Base-by-base conservation (phyloP, 495 filamentous ascomycete genomes). In the Cercophora scortea region DNA sequence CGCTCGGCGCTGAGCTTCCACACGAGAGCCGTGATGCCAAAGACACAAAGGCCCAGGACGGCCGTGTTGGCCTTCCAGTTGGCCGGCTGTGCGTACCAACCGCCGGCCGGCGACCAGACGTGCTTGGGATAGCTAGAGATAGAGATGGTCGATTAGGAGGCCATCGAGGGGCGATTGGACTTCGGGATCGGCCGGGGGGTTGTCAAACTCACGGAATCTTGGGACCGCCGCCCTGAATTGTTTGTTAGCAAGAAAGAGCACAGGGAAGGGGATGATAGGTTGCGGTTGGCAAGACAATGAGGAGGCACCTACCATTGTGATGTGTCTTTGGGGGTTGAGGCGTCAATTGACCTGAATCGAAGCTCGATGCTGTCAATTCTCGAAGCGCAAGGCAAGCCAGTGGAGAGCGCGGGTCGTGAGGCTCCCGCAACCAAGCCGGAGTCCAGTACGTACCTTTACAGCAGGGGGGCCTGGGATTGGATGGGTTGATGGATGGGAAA, bases 61-160 rank as follows among this genome's bases (percentile, higher is more conserved):
- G 88, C 88, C 8, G 93, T 98, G 73, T 98, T 98, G 39, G 73
- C 66, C 70, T 85, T 94, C 94, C 94, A 98, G 78, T 98, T 98
- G 57, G 75, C 74, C 9, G 93, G 93, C 67, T 90, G 92, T 33
- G 85, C 72, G 72, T 98, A 98, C 93, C 94, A 98, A 63, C 93
- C 93, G 76, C 93, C 93, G 52, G 93, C 79, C 53, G 93, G 93
- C 63, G 93, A 97, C 93, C 93, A 98, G 76, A 98, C 88, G 77
- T 98, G 90, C 77, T 96, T 96, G 65, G 93, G 93, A 72, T 96
- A 96, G 65, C 92, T 97, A 55, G 25, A n/a, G 36, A 12, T 47
- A 55, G 19, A 16, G 42, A 12, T 47, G 36, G 51, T 45, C 32
- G 53, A 50, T 50, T 49, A 60, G 53, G 36, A 10, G 13, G 2